A percentile compares a stretch with the other conserved stretches of the same genome.
phyloP scores from a whole-genome alignment of 2,329 filamentous ascomycete genomes.

The Fusarium hainanense region DNA sequence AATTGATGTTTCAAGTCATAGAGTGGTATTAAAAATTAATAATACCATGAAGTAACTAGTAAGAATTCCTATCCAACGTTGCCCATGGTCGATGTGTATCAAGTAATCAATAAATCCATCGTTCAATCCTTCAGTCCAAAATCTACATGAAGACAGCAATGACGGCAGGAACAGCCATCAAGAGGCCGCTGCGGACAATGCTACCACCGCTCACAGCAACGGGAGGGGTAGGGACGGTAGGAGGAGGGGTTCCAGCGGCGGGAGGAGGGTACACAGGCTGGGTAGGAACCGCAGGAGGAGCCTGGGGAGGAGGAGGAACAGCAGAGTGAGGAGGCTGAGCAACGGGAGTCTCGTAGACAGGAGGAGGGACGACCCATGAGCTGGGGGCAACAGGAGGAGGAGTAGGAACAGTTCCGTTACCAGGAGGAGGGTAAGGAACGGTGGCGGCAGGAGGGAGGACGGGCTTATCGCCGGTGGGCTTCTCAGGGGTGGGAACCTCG shows the following conservation, averaged over 20 bases:
- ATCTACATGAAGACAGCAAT: conserved; percentile 30
- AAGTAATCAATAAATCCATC: neutral
- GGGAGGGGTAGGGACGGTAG: conserved; percentile 6
- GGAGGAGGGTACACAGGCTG: conserved; percentile 7
- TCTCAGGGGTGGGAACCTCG: conserved; percentile 6
- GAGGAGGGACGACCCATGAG: conserved; percentile 7
- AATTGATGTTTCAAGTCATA: neutral
- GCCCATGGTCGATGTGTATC: conserved; percentile 2
- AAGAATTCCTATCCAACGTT: neutral
- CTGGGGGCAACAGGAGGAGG: conserved; percentile 16
- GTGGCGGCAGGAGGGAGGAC: conserved; percentile 5
- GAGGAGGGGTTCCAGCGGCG: conserved; percentile 5
- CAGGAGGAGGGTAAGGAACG: conserved; percentile 23
- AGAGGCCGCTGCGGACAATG: conserved; percentile 18
- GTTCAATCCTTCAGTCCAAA: conserved; percentile 5
- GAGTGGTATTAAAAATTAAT: conserved; percentile 27
- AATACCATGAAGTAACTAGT: conserved; percentile 17
- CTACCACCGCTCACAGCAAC: conserved; percentile 28
- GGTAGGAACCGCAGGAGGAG: neutral
- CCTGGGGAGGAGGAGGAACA: neutral
- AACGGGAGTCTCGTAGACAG: neutral
- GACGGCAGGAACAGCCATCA: conserved; percentile 26
- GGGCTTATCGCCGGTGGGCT: conserved; percentile 22
- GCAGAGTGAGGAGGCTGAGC: conserved; percentile 1
- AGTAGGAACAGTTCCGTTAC: conserved; percentile 30